Evolutionary conservation across 2,329 filamentous ascomycete species (phyloP), one percentile per base, ranked within the genome.

Genomic region (Aplosporella prunicola): DNA sequence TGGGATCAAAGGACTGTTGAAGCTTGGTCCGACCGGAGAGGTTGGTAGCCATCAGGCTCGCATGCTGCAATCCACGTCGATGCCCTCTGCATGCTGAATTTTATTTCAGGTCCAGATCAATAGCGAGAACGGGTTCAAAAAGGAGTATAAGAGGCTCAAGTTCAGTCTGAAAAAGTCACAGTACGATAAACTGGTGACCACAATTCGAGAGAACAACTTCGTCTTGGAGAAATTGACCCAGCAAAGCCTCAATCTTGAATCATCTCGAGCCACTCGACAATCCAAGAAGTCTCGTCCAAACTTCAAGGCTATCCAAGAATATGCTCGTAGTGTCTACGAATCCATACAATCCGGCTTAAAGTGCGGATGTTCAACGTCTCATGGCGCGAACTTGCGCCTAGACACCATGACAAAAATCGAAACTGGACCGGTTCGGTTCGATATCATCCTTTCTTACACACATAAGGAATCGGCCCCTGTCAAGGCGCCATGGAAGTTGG

Each of bases 131-230:
- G 39, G 47, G 2, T 53, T 58, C 41, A 51, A 47, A 17, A 47
- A 52, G 33, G 47, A 52, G 14, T 54, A 52, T 39, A 52, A 53
- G 20, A 39, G 52, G 8, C 43, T 57, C 1, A 46, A 43, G 7
- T 56, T 57, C 32, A 53, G 50, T 23, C 39, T 58, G 2, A 47
- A 43, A 6, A 52, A 50, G 35, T 33, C 44, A 2, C 47, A 50
- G 10, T 58, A 57, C 20, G 40, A 45, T 13, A 49, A 51, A 24
- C 33, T 56, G 9, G 49, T 58, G 35, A 24, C 18, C 4, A 41
- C 39, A n/a, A 25, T 56, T 8, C 41, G 45, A 11, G 38, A 45
- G 18, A 42, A 47, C 3, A 56, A 55, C 27, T 32, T 36, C 2
- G 42, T 44, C 1, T 44, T 56, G 1, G 31, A 47, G 23, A 45